Base-by-base conservation (phyloP, 73 alveolate species). In the Symbiodinium natans region DNA sequence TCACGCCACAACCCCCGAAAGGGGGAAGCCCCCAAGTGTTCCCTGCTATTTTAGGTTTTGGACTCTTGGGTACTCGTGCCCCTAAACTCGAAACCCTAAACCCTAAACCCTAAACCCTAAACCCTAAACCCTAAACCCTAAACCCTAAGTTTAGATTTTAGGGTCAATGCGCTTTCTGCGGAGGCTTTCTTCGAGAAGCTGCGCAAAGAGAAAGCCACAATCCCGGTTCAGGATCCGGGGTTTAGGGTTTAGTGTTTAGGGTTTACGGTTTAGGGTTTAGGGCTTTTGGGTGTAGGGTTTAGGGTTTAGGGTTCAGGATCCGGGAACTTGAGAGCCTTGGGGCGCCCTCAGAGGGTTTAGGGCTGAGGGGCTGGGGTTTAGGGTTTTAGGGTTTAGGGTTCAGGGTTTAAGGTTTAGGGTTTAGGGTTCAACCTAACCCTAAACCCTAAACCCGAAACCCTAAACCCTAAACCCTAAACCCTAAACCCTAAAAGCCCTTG, bases 171-270 rank as follows among this genome's bases (percentile, higher is more conserved):
- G 71, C 71, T 0, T 23, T 29, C 21, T 19, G 80, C 36, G 38
- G 40, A 63, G 80, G 80, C 80, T 63, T 29, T 63, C 36, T 63
- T 63, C 36, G 80, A 63, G 80, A 63, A 63, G 80, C 80, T 63
- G 17, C 80, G 80, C 31, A 63, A 63, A 29, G 80, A 63, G 80
- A 63, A 63, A 63, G 80, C 80, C 80, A 63, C 80, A 13, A 63
- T 63, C 33, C 80, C 80, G 36, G 80, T 63, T 6, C 80, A 63
- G 80, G 80, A 2, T 52, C n/a, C n/a, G 10, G 27, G 71, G 2
- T 52, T 52, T 6, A 52, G 71, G 71, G 9, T 46, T 46, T 46
- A 46, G 59, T 46, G n/a, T n/a, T n/a, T n/a, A n/a, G 71, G 27
- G 71, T 52, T 15, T 52, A 43, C 19, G 71, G 29, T 15, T 2